Evolutionary conservation across 225 moss, liverwort and hornwort species (phyloP), one percentile per base, ranked within the genome.

Genomic region (Neckera pumila): DNA sequence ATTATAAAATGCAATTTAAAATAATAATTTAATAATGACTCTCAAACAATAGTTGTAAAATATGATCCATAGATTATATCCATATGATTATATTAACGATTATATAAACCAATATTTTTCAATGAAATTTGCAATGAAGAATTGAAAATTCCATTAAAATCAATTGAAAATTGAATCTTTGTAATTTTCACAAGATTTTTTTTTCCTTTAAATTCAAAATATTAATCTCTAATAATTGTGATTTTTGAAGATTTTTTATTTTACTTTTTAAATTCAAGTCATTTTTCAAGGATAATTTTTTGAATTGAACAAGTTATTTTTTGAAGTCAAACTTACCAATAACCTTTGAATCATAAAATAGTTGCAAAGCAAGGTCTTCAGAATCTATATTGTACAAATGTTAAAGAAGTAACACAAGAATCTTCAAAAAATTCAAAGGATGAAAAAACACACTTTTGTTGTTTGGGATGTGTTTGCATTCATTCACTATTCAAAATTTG

Each of bases 261-360:
- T 17, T 53, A 33, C 21, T 14, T 14, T 42, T 6, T n/a, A n/a
- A n/a, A 16, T 72, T 43, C n/a, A 67, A n/a, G 15, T 26, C 9
- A 5, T 9, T 42, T 26, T 72, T 3, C 12, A 70, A 42, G 26
- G 40, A 2, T 71, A 8, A 42, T 15, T 15, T 42, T 70, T 71
- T 42, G 7, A 13, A 38, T 0, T 12, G 1, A 38, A 13, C 6
- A 23, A 67, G 9, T n/a, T 67, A 12, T 5, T 13, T 38, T 23
- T 69, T 38, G 6, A 11, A 7, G 11, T 1, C 1, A 18, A 0
- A 14, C 14, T 23, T 40, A 12, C 4, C 0, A 14, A 2, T 12
- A 3, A 7, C 6, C 20, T 4, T 42, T 42, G 14, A 26, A 26
- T 42, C 15, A 42, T 26, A 14, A 1, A 71, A 42, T 42, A 26